Conservation (phyloP, 768 basidiomycete genomes). For the Astraeus odoratus region DNA sequence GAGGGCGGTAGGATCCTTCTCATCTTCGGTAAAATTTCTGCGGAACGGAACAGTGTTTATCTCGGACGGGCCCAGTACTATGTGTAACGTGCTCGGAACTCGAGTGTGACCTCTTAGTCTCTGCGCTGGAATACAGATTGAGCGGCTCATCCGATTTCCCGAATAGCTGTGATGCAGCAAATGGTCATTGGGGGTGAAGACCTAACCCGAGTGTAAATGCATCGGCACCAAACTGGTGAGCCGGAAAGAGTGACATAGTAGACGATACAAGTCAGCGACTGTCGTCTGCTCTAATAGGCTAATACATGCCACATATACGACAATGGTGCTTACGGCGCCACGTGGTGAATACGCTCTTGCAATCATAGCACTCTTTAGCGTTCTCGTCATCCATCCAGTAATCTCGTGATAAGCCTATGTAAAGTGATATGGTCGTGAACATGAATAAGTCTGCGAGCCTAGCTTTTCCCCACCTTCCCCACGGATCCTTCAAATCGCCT, state of each 20-base stretch:
- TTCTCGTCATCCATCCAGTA: constrained; percentile 99
- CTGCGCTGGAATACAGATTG: constrained; percentile 77
- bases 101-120: constrained; percentile 51
- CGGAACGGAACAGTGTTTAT: constrained; percentile 72
- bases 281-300: no score
- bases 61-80: constrained; percentile 41
- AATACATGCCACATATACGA: constrained; percentile 81
- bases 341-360: constrained; percentile 88
- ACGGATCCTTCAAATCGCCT: constrained; percentile 82
- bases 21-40: constrained; percentile 68
- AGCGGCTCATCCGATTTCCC: constrained; percentile 72
- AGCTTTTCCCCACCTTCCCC: constrained; percentile 63
- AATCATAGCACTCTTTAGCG: constrained; percentile 93
- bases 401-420: constrained; percentile 74
- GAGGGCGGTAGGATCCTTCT: constrained; percentile 48
- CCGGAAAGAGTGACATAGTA: constrained; percentile 61
- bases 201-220: constrained; percentile 30
- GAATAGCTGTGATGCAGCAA: constrained; percentile 81
- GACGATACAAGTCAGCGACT: constrained; percentile 74
- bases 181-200: constrained; percentile 77
- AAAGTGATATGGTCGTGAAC: constrained; percentile 5
- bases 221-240: constrained; percentile 64
- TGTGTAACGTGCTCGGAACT: constrained; percentile 45
- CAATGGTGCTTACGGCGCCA: constrained; percentile 98
- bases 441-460: background rate